A percentile compares a stretch with the other conserved stretches of the same genome.
Evolutionary conservation across 202 grass and related monocot species (phyloP).

Genomic region (Carex arenaria): DNA sequence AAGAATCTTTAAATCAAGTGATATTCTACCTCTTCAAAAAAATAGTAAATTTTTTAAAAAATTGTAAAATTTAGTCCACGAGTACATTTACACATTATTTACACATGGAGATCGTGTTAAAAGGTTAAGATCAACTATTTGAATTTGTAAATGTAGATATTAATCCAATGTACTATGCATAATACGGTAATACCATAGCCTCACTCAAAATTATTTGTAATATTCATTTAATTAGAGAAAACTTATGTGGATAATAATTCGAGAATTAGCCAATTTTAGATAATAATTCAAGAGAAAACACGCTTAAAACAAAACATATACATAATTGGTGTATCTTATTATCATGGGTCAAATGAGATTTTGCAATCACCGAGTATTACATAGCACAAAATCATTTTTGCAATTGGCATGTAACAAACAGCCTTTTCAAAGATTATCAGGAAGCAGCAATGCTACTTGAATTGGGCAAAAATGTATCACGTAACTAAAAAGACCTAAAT

Average conservation of each 20-base stretch:
- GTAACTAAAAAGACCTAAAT: background rate
- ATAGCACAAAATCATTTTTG: background rate
- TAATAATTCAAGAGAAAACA: background rate
- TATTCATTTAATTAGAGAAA: background rate
- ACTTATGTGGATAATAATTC: background rate
- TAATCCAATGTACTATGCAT: no score
- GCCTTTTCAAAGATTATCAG: background rate
- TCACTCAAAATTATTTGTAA: no score
- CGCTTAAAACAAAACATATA: background rate
- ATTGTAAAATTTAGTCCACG: no score
- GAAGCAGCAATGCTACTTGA: background rate
- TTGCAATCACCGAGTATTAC: background rate
- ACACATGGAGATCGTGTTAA: no score
- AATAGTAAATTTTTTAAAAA: no score
- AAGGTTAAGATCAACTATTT: no score
- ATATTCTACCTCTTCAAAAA: no score
- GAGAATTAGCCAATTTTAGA: background rate
- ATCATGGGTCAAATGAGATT: background rate
- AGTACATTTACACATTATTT: no score
- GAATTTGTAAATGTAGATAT: no score
- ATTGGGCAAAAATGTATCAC: background rate
- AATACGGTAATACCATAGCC: no score
- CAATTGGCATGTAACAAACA: background rate
- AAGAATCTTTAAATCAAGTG: no score
- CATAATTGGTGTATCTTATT: background rate